A percentile compares a stretch with the other conserved stretches of the same genome.
Evolutionary conservation across 176 grass and related monocot genomes (phyloP).

Genomic region (Carex cristatella): DNA sequence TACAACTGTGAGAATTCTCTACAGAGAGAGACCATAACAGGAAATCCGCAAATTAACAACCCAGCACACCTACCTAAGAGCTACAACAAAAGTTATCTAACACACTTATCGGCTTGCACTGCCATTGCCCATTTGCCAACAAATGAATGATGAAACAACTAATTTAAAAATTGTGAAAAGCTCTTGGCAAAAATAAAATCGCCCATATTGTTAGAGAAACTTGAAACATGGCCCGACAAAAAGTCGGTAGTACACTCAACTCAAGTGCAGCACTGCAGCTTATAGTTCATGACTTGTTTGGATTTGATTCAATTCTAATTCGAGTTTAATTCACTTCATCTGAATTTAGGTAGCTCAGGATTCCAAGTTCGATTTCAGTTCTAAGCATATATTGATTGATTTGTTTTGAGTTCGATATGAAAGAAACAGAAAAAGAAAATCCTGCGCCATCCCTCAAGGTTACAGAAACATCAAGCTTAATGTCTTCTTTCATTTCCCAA

Average conservation of each 20-base stretch:
- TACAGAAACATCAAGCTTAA: background rate
- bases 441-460: too few species aligned
- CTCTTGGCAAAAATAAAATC: background rate
- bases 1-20: too few species aligned
- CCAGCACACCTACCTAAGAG: too few species aligned
- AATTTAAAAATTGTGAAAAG: background rate
- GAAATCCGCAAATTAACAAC: too few species aligned
- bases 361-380: background rate
- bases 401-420: background rate
- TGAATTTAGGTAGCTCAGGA: background rate
- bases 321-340: background rate
- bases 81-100: too few species aligned
- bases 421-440: background rate
- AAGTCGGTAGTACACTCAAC: too few species aligned
- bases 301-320: background rate
- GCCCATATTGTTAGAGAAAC: background rate
- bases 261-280: too few species aligned
- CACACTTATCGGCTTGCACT: too few species aligned
- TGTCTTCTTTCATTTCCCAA: background rate
- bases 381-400: background rate
- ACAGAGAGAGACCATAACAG: too few species aligned
- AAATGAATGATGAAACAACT: background rate
- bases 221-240: too few species aligned
- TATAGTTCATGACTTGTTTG: background rate
- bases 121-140: background rate